A percentile compares a stretch with the other conserved stretches of the same genome.
Evolutionary conservation across 108 stramenopile species (phyloP).

Genomic region (Pseudonitzschia delicatissima): DNA sequence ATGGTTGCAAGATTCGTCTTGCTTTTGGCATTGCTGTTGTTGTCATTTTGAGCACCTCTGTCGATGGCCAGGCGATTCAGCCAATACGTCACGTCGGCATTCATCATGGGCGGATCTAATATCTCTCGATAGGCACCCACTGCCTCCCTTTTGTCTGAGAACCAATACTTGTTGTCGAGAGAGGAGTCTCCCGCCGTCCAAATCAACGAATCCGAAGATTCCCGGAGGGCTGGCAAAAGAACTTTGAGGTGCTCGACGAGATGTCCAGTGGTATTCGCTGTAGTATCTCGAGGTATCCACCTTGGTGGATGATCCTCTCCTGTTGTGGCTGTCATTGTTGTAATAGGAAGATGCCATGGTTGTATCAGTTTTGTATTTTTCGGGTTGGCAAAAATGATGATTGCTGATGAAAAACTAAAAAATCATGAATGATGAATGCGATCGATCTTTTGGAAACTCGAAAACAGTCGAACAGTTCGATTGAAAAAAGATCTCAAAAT

Average conservation of each 20-base stretch:
- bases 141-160: slow-evolving; percentile 46
- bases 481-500: no score
- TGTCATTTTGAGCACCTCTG: neutral
- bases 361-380: no score
- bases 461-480: no score
- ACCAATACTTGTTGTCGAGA: slow-evolving; percentile 86
- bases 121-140: slow-evolving; percentile 53
- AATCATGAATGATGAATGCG: no score
- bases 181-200: slow-evolving; percentile 74
- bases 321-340: neutral
- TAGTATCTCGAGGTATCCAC: slow-evolving; percentile 51
- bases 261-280: slow-evolving; percentile 73
- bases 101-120: slow-evolving; percentile 55
- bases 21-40: neutral
- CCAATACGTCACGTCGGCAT: slow-evolving; percentile 82
- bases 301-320: no score
- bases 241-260: slow-evolving; percentile 50
- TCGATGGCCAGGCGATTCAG: slow-evolving; percentile 41
- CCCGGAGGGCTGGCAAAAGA: slow-evolving; percentile 55
- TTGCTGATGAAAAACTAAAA: no score
- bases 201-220: slow-evolving; percentile 49
- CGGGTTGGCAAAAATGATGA: no score
- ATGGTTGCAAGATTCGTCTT: slow-evolving; percentile 47
- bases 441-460: no score
- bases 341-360: no score